Evolutionary conservation across 78 protist genomes (phyloP).

Genomic region (Dictyostelium capitatum): DNA sequence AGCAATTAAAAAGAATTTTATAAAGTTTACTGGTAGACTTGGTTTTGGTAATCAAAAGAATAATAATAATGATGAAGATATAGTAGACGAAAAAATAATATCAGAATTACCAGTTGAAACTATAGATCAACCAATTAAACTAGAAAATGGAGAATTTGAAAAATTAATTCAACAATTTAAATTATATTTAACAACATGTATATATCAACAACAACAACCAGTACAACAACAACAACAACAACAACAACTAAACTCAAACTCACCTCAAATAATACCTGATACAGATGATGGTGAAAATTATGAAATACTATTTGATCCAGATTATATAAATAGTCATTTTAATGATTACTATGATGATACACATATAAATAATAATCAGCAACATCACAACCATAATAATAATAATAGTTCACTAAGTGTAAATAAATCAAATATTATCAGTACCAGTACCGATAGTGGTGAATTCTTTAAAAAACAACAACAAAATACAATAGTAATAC

Average conservation of each 20-base stretch:
- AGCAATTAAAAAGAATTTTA: conserved; percentile 51
- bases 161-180: conserved; percentile 4
- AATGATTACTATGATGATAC: background rate
- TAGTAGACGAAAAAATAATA: background rate
- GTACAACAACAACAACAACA: background rate
- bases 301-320: conserved; percentile 4
- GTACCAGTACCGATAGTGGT: background rate
- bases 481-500: background rate
- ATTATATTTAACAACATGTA: conserved; percentile 12
- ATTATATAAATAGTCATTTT: background rate
- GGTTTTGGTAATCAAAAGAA: conserved; percentile 39
- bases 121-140: background rate
- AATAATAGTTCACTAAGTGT: background rate
- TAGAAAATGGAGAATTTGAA: conserved; percentile 48
- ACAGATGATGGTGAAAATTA: background rate
- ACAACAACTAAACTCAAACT: background rate
- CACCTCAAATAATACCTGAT: background rate
- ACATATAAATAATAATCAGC: background rate
- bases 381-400: background rate
- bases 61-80: conserved; percentile 9
- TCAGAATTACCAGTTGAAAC: conserved; percentile 6
- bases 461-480: background rate
- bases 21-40: conserved; percentile 59
- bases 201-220: background rate
- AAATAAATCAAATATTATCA: background rate